Evolutionary conservation across 192 early-diverging fungal genomes (phyloP), one percentile per base, ranked within the genome.

Genomic region (Thoreauomyces humboldtii): DNA sequence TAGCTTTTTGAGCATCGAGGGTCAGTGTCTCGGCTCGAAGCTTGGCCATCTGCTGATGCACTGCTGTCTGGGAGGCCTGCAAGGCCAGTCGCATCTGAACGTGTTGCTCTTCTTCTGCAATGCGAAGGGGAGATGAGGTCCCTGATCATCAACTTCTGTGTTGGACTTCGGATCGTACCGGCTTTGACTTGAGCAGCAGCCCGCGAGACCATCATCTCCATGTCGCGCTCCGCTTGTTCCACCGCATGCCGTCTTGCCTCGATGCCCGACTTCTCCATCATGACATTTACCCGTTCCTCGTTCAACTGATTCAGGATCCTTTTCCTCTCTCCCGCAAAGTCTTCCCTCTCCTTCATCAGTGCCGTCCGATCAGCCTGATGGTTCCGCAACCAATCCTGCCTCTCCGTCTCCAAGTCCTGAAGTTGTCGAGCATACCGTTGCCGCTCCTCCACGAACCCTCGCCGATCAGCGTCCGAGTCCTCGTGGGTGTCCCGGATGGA

Each of bases 341-440:
- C 55, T n/a, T 15, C 55, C 3, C 35, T 15, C 55, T 57, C 34
- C 19, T 57, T 36, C 34, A 57, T 22, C 4, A 57, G 38, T 2
- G 31, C 32, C 7, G 35, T 37, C 2, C 55, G 55, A 37, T 57
- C 55, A 15, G 17, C 15, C 34, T 57, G 55, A 27, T 37, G 55
- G n/a, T 57, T 14, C 7, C 34, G 34, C n/a, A 57, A 36, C 55
- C 31, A 57, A 3, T 32, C 38, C 19, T 31, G 12, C 25, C 38
- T 57, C 33, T 57, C 55, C 34, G 34, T n/a, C 19, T 57, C 34
- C 55, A 57, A 7, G 1, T 57, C 32, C 7, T 57, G 32, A 32
- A 57, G 14, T 36, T 57, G 55, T 25, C 15, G 34, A 6, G 32
- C 50, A 29, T 31, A 31, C 5, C 50, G 50, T 15, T 15, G 27